Conservation (phyloP, 2,329 filamentous ascomycete species). For the Cyanodermella asteris region DNA sequence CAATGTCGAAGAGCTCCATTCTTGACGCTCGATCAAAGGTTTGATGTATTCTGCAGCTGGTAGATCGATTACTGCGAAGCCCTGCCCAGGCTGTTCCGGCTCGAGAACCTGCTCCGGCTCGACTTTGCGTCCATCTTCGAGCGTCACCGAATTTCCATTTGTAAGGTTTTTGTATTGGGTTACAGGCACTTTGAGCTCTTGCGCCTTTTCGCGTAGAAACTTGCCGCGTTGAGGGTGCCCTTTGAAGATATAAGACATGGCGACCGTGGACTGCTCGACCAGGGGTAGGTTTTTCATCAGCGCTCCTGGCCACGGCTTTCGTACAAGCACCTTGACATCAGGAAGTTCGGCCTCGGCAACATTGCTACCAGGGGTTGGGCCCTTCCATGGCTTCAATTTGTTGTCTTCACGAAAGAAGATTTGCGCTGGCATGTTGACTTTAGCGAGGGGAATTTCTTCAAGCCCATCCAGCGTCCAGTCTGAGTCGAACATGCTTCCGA, state of each 20-base stretch:
- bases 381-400: constrained; percentile 45
- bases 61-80: constrained; percentile 61
- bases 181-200: constrained; percentile 40
- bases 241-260: constrained; percentile 73
- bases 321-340: constrained; percentile 48
- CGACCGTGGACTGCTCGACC: constrained; percentile 41
- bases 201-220: constrained; percentile 48
- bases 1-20: constrained; percentile 44
- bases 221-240: constrained; percentile 56
- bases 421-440: constrained; percentile 45
- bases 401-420: constrained; percentile 47
- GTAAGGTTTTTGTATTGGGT: constrained; percentile 38
- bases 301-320: constrained; percentile 60
- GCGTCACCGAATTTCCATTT: constrained; percentile 38
- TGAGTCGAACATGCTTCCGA: constrained; percentile 62
- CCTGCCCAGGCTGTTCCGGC: constrained; percentile 41
- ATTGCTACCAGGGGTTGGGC: constrained; percentile 36
- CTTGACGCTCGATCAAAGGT: constrained; percentile 43
- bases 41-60: constrained; percentile 50
- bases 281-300: constrained; percentile 42
- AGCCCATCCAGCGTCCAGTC: constrained; percentile 52
- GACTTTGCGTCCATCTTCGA: constrained; percentile 43
- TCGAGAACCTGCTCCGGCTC: constrained; percentile 76
- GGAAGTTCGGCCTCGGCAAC: constrained; percentile 25
- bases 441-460: constrained; percentile 39